Conservation (phyloP, 805 yeast species). For the Candida anglica region DNA sequence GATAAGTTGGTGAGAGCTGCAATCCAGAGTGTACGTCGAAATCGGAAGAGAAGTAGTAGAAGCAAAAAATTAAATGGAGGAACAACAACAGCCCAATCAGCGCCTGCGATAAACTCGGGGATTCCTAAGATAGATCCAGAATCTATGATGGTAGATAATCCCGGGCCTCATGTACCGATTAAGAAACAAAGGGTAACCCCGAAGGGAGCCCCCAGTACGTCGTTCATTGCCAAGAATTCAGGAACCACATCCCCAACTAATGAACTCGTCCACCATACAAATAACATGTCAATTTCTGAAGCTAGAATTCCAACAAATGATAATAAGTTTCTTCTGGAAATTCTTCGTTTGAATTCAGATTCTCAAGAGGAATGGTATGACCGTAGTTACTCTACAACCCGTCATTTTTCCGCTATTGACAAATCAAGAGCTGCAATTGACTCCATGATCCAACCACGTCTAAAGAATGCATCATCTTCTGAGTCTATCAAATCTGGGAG, state of each 20-base stretch:
- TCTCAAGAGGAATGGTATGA: conserved; percentile 30
- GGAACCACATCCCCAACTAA: conserved; percentile 1
- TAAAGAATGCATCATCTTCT: conserved; percentile 1
- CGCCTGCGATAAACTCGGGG: too few species aligned
- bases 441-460: conserved; percentile 41
- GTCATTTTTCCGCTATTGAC: conserved; percentile 27
- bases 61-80: background rate
- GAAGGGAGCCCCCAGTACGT: too few species aligned
- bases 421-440: conserved; percentile 45
- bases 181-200: too few species aligned
- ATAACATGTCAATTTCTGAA: background rate
- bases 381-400: conserved; percentile 27
- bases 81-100: too few species aligned
- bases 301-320: conserved; percentile 2
- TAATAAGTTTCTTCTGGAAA: conserved; percentile 28
- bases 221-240: too few species aligned
- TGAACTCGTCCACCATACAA: conserved; percentile 2
- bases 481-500: background rate
- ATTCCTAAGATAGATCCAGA: background rate
- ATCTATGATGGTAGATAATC: background rate
- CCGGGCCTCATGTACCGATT: too few species aligned
- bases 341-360: conserved; percentile 29
- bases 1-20: conserved; percentile 91
- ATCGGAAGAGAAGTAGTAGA: conserved; percentile 58
- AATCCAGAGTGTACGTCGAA: conserved; percentile 86